Conservation (phyloP, 441 rosid species). For the Bocquillonia castaneifolia region DNA sequence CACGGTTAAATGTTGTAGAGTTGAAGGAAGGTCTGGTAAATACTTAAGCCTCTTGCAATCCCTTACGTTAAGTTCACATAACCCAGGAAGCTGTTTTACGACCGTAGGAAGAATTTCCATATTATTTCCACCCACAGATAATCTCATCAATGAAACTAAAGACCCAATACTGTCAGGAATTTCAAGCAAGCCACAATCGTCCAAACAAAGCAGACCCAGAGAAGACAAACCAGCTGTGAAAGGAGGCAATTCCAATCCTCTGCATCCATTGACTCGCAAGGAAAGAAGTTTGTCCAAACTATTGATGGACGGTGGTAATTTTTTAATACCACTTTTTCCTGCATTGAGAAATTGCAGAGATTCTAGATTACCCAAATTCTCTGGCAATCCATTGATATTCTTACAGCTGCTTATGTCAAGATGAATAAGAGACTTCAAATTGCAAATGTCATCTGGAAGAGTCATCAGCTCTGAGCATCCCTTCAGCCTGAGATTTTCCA, state of each 20-base stretch:
- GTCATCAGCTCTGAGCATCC: background rate
- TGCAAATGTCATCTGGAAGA: constrained; percentile 10
- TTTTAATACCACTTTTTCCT: background rate
- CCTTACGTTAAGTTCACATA: background rate
- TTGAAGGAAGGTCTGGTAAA: constrained; percentile 5
- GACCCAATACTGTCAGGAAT: background rate
- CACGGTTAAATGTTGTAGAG: background rate
- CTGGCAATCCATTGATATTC: constrained; percentile 2
- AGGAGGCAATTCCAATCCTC: constrained; percentile 6
- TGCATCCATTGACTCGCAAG: background rate
- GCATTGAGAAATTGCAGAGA: background rate
- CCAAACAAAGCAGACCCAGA: background rate
- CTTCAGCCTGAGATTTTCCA: background rate
- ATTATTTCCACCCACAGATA: constrained; percentile 1
- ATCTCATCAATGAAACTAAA: background rate
- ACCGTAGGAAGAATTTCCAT: background rate
- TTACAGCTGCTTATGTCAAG: background rate
- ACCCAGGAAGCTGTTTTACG: background rate
- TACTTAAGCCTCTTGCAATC: background rate
- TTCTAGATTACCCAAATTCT: constrained; percentile 7
- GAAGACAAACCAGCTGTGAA: background rate
- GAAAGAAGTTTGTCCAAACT: background rate
- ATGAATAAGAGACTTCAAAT: background rate
- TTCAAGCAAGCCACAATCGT: background rate
- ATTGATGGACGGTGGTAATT: constrained; percentile 14